Evolutionary conservation across 805 yeast species (phyloP), one percentile per base, ranked within the genome.

Genomic region (Torulaspora indica): DNA sequence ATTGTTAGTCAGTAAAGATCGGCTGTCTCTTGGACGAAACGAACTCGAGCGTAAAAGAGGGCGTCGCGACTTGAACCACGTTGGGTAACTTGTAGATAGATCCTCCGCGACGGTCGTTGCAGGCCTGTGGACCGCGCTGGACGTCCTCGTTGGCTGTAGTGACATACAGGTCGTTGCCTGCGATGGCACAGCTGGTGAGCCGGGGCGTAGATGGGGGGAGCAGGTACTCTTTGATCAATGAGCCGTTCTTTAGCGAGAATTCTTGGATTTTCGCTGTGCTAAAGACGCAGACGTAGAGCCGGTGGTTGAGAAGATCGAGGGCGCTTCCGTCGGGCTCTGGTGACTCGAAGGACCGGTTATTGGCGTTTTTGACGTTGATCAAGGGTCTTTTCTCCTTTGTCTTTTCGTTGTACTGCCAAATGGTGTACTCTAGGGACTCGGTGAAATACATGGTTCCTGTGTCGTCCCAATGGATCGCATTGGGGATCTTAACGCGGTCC

Each of bases 301-400:
- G 70, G 7, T 78, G 81, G 27, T 70, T 63, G 17, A 61, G 60
- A 3, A 55, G 64, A 33, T 84, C 78, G 51, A 84, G 65, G 20
- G 81, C 70, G 51, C 84, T 72, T 15, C 97, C 97, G 62, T 89
- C 97, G 0, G 96, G 96, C 53, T 80, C 93, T 7, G 81, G 77
- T 4, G 66, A 58, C 14, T 56, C 63, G 40, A 53, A 51, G 0
- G 53, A 53, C 5, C 28, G 40, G 23, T 52, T 42, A 29, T 53
- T 49, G 10, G 44, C 28, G 25, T 36, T 65, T 46, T 56, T 63
- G 22, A 72, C 54, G 12, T 70, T 64, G 40, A 79, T 66, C 49
- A 71, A 71, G 17, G 37, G 58, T 62, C n/a, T 71, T 69, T 43
- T 45, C 13, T 43, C 47, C 8, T 40, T 23, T 3, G 66, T 63